A percentile compares a stretch with the other conserved stretches of the same genome.
Evolutionary conservation across 192 early-diverging fungal species (phyloP).

Genomic region (Mortierella antarctica): DNA sequence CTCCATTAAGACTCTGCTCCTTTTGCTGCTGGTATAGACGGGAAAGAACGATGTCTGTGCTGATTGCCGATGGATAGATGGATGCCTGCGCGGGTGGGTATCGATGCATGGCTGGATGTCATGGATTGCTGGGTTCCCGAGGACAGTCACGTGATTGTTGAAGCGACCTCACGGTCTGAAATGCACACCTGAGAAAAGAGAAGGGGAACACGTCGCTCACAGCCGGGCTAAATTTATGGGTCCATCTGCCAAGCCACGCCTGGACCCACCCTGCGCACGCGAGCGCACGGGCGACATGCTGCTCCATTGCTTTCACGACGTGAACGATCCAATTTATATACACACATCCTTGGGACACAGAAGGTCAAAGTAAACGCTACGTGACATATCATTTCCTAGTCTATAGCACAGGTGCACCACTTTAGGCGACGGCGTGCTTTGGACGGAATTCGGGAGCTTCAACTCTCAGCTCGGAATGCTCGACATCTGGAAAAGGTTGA

Average conservation of each 20-base stretch:
- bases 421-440: slow-evolving; percentile 23
- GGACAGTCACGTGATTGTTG: not conserved
- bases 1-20: no score
- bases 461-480: slow-evolving; percentile 44
- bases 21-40: no score
- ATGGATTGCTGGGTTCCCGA: not conserved
- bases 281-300: no score
- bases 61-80: slow-evolving; percentile 28
- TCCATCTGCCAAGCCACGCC: not conserved
- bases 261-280: no score
- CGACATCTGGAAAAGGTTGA: slow-evolving; percentile 17
- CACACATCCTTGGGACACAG: no score
- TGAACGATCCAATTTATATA: not conserved
- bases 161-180: slow-evolving; percentile 4
- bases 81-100: slow-evolving; percentile 1
- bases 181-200: slow-evolving; percentile 26
- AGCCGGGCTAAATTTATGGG: not conserved
- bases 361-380: no score
- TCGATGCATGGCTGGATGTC: slow-evolving; percentile 6
- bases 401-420: not conserved
- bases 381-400: no score
- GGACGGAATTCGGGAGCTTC: slow-evolving; percentile 52
- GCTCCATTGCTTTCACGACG: not conserved
- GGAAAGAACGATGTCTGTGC: not conserved
- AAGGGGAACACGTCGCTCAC: slow-evolving; percentile 1